A percentile compares a stretch with the other conserved stretches of the same genome.
Conservation (phyloP, 495 filamentous ascomycete genomes). For the Gamarada debralockiae region DNA sequence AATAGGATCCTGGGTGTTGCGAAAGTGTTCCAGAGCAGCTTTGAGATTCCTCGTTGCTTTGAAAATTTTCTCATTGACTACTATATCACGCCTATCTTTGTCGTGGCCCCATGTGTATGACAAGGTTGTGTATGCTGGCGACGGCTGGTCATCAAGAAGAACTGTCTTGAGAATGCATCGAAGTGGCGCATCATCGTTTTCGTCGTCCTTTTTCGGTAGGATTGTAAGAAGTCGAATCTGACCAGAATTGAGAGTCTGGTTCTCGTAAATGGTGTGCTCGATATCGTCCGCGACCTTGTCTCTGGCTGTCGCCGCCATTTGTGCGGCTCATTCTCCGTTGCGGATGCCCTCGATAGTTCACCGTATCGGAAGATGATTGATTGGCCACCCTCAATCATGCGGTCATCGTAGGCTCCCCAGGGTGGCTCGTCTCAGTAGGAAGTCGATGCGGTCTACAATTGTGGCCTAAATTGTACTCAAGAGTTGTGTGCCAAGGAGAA, state of each 20-base stretch:
- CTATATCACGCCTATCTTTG: slow-evolving; percentile 7
- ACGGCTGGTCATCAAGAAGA: neutral
- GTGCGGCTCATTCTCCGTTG: too few species aligned
- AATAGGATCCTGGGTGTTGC: neutral
- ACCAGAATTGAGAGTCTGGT: neutral
- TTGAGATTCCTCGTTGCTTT: slow-evolving; percentile 22
- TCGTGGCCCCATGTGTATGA: slow-evolving; percentile 24
- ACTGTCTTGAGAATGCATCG: neutral
- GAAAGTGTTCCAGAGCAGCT: slow-evolving; percentile 17
- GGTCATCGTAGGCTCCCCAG: too few species aligned
- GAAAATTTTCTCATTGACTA: slow-evolving; percentile 18
- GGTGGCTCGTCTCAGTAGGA: too few species aligned
- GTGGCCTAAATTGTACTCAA: too few species aligned
- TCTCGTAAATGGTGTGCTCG: neutral
- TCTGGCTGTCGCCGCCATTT: too few species aligned
- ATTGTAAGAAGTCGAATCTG: slow-evolving; percentile 2
- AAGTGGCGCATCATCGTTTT: neutral
- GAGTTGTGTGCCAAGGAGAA: too few species aligned
- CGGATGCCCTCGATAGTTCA: too few species aligned
- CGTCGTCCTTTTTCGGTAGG: neutral
- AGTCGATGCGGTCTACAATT: too few species aligned
- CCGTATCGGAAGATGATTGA: too few species aligned
- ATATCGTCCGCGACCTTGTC: too few species aligned
- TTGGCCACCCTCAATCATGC: too few species aligned
- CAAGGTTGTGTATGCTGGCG: slow-evolving; percentile 18